Conservation (phyloP, 2,329 filamentous ascomycete genomes). For the Trichoderma oligosporum region DNA sequence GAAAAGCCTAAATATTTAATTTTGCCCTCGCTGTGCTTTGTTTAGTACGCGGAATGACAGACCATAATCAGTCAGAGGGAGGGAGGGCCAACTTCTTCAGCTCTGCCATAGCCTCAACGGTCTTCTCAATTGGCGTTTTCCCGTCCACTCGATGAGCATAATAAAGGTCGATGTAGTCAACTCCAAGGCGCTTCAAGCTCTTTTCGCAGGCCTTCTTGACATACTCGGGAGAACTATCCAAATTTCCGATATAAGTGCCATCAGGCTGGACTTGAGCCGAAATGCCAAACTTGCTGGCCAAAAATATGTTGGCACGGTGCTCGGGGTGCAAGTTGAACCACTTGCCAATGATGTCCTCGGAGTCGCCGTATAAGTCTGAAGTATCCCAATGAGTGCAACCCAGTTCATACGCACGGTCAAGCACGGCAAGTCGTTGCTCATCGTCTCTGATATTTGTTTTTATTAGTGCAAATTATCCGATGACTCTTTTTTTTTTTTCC, state of each 20-base stretch:
- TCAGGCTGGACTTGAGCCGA: conserved; percentile 19
- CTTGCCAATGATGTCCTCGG: conserved; percentile 46
- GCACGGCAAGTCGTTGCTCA: conserved; percentile 46
- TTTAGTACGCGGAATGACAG: neutral
- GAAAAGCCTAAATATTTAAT: conserved; percentile 55
- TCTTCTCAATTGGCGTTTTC: conserved; percentile 47
- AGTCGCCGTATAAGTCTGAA: conserved; percentile 44
- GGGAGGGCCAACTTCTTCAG: conserved; percentile 34
- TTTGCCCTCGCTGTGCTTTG: conserved; percentile 44
- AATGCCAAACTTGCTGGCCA: conserved; percentile 40
- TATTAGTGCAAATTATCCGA: neutral
- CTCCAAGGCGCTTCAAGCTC: conserved; percentile 47
- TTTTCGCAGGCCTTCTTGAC: conserved; percentile 23
- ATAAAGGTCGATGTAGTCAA: conserved; percentile 53
- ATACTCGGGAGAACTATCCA: conserved; percentile 22
- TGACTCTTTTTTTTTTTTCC: neutral
- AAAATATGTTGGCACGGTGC: conserved; percentile 46
- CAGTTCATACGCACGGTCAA: conserved; percentile 49
- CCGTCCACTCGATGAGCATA: conserved; percentile 51
- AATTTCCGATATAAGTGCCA: neutral
- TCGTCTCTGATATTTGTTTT: conserved; percentile 25
- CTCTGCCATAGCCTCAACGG: conserved; percentile 46
- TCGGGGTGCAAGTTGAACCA: conserved; percentile 47
- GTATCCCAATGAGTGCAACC: conserved; percentile 53
- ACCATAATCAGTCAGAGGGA: too few relatives aligned